Base-by-base conservation (phyloP, 805 yeast species). In the Lachancea dasiensis region DNA sequence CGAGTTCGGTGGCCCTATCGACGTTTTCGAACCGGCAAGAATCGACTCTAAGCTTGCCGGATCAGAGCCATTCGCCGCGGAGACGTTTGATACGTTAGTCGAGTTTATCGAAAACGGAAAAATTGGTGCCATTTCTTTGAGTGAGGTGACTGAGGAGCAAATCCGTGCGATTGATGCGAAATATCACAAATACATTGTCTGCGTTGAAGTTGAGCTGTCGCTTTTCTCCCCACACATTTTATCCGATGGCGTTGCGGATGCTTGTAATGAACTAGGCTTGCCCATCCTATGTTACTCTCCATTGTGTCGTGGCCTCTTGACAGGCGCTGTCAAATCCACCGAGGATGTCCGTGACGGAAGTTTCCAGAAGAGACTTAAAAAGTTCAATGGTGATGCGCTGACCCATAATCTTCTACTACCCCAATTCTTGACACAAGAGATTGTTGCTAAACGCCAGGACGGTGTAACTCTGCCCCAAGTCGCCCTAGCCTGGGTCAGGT, bases 221-320 rank as follows among this genome's bases (percentile, higher is more conserved):
- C 55, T 89, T 40, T 75, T 81, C 64, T 58, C 77, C n/a, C 71
- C 75, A 31, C 84, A 81, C 11, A 72, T 80, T 26, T 52, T 77
- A 30, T 41, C 56, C 2, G 77, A 82, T 54, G 95, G 90, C 1
- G 68, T 82, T 15, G 72, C 79, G 44, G 73, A 69, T 3, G 69
- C 72, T 4, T 75, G 81, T 46, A 69, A 73, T 15, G 75, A 79
- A 44, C 60, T 69, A 23, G 67, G 67, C 11, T 72, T 87, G 39
- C 81, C 92, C 10, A 65, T 85, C 21, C 67, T 85, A 40, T 84
- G 87, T 18, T 87, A 87, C 61, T 81, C 95, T 21, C 96, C 96
- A 21, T 67, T 87, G 39, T 81, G 87, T 7, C 71, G 84, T 51
- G 96, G 95, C 1, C 64, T 80, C 43, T 68, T 87, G 38, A 79